Conservation (phyloP, 306 rosid genomes). For the Citrullus colocynthis region DNA sequence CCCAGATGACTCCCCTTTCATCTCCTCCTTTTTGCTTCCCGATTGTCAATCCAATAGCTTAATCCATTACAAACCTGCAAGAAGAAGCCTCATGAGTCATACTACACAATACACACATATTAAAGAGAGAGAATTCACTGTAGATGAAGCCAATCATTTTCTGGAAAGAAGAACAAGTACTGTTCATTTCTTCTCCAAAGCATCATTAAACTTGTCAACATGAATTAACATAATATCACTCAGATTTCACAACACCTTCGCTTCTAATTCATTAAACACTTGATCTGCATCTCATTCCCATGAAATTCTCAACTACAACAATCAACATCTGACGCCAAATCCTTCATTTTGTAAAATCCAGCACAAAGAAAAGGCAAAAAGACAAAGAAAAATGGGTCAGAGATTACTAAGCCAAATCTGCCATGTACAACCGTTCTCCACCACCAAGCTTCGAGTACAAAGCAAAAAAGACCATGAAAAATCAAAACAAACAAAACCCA, state of each 20-base stretch:
- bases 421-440: neutral
- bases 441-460: neutral
- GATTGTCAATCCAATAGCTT: slow-evolving; percentile 28
- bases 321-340: neutral
- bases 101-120: neutral
- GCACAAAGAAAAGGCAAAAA: neutral
- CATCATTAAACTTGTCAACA: neutral
- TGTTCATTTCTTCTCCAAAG: slow-evolving; percentile 2
- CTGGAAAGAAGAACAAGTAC: neutral
- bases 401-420: neutral
- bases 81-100: neutral
- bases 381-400: neutral
- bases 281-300: slow-evolving; percentile 7
- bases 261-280: neutral
- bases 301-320: neutral
- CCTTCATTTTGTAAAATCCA: neutral
- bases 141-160: neutral
- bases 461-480: neutral
- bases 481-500: slow-evolving; percentile 10
- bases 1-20: slow-evolving; percentile 78
- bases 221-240: neutral
- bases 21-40: slow-evolving; percentile 24
- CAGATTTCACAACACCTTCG: neutral
- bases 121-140: neutral
- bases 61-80: slow-evolving; percentile 49